Evolutionary conservation across 2,329 filamentous ascomycete genomes (phyloP), one percentile per base, ranked within the genome.

Genomic region (Epichloe coenophiala): DNA sequence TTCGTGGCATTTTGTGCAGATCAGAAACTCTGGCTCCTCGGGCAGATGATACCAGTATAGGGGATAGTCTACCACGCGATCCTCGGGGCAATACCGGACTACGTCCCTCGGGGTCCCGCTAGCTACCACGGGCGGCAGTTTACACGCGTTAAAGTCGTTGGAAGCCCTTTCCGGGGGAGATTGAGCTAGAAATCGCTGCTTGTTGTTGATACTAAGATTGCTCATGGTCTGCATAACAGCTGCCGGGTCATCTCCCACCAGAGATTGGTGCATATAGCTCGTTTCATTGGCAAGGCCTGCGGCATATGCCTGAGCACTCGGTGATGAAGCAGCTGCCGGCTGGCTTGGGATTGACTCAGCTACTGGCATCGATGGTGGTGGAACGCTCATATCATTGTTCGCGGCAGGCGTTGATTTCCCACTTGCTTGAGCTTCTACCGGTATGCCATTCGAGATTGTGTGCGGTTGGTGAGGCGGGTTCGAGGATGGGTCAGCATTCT

Each of bases 1-100:
- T 5, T 62, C 60, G 36, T 71, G 66, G 54, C 71, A 74, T 21
- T 62, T 58, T 2, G 68, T 69, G 54, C 71, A 74, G 36, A 72
- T 59, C 3, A 64, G 51, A 23, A 64, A 70, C 2, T 60, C 55
- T 0, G 65, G 61, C 3, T 58, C 36, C 3, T 60, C 57, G 2
- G 54, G 51, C 1, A 63, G 45, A 1, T 55, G 58, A 45, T 68
- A 65, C 62, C 66, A 69, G n/a, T 59, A 59, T 0, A 63, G 54
- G 0, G 0, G 56, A 51, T 67, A 68, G 19, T 56, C 54, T 0
- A 68, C 53, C 0, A 46, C 19, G 13, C 64, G 59, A 1, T 45
- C 19, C 37, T 62, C 59, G 1, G 65, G 61, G 23, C 66, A 68
- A 12, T 56, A 60, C 3, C 56, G 53, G 0, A 64, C 49, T 1